Conservation (phyloP, 1,284 basidiomycete genomes). For the Lentinus polychrous region DNA sequence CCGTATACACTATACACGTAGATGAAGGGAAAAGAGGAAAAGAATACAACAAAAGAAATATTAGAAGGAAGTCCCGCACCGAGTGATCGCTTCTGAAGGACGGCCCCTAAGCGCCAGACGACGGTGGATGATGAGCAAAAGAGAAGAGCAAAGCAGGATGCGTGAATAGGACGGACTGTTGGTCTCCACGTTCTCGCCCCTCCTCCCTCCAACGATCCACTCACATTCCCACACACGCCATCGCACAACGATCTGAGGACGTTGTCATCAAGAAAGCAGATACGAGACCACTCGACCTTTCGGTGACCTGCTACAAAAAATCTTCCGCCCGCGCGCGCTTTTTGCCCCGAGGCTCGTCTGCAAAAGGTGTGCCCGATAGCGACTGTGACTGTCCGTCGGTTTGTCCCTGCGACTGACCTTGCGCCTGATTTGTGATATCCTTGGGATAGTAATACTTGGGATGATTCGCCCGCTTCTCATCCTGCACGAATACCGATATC, state of each 20-base stretch:
- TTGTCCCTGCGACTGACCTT: constrained; percentile 9
- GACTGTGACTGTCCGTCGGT: constrained; percentile 1
- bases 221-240: background rate
- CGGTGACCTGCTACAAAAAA: constrained; percentile 44
- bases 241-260: background rate
- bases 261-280: constrained; percentile 3
- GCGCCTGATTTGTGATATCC: constrained; percentile 29
- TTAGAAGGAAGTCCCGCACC: constrained; percentile 18
- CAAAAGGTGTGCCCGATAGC: constrained; percentile 17
- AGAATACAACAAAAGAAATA: constrained; percentile 12
- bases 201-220: background rate
- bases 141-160: constrained; percentile 15
- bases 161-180: constrained; percentile 31
- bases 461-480: constrained; percentile 75
- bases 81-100: constrained; percentile 6
- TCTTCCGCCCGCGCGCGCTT: constrained; percentile 76
- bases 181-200: constrained; percentile 12
- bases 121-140: constrained; percentile 12
- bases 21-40: constrained; percentile 9
- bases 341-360: constrained; percentile 63
- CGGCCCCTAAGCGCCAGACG: background rate
- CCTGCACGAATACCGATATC: constrained; percentile 33
- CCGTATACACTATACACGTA: constrained; percentile 19
- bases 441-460: constrained; percentile 64
- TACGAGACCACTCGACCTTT: constrained; percentile 4